These are phyloP conservation scores for Bacterosira constricta DNA, from an alignment of 108 stramenopile species.

Conservation along the genomic window DNA sequence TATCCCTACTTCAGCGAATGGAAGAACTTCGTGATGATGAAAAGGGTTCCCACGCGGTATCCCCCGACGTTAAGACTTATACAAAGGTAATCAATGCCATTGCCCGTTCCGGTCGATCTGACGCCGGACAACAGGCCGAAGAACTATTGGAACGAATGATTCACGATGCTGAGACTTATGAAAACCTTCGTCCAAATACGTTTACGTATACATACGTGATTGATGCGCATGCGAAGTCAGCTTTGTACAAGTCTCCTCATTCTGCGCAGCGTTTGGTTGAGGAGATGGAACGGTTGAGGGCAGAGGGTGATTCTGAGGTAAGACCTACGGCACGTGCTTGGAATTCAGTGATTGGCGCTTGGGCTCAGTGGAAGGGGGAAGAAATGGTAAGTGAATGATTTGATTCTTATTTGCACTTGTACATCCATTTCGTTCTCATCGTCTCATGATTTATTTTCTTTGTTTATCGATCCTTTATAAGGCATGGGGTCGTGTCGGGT, in stretches of 20 bases:
- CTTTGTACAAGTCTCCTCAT: slow-evolving; percentile 12
- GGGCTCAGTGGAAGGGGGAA: slow-evolving; percentile 29
- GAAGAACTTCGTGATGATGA: slow-evolving; percentile 48
- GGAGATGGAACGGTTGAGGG: slow-evolving; percentile 32
- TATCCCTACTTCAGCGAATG: slow-evolving; percentile 57
- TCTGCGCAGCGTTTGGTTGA: slow-evolving; percentile 39
- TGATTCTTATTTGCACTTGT: too few relatives aligned
- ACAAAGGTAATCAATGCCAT: slow-evolving; percentile 76
- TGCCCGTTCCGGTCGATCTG: slow-evolving; percentile 44
- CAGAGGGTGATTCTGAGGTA: not conserved
- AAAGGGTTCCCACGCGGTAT: not conserved
- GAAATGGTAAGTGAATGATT: not conserved
- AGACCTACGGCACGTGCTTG: slow-evolving; percentile 43
- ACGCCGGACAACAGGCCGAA: slow-evolving; percentile 65
- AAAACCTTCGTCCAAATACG: slow-evolving; percentile 25
- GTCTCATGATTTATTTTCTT: too few relatives aligned
- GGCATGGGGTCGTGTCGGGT: slow-evolving; percentile 15
- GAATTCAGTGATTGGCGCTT: slow-evolving; percentile 45
- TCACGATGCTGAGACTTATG: not conserved
- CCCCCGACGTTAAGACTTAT: slow-evolving; percentile 68
- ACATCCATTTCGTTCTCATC: too few relatives aligned
- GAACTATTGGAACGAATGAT: slow-evolving; percentile 45
- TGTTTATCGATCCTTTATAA: too few relatives aligned
- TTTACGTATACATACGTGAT: slow-evolving; percentile 44
- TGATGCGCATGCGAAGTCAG: slow-evolving; percentile 33